Base-by-base conservation (phyloP, 768 basidiomycete species). In the Mycena crocata region DNA sequence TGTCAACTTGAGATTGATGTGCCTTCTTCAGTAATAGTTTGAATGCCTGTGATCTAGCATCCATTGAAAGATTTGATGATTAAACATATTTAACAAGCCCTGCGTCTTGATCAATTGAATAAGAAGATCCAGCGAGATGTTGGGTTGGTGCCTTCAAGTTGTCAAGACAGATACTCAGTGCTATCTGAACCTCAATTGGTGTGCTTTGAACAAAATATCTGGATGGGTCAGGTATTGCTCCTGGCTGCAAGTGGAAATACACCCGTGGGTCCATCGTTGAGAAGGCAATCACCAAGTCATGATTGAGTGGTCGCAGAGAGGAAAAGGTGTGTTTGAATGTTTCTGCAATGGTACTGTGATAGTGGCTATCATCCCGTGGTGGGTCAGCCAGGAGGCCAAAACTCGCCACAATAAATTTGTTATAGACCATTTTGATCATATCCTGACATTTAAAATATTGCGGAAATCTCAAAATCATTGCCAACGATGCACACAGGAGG, bases 391-490 rank as follows among this genome's bases (percentile, higher is more conserved):
- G 51, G 5, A 52, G 34, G n/a, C 51, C 21, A 7, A 52, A 19
- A 52, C 51, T 24, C 34, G 58, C 58, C 13, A 35, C 42, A 17
- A 60, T 24, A 49, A 60, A 39, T 35, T 35, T 60, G 24, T 48
- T 32, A 26, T 60, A 60, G 19, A 60, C 31, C 45, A 60, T 28
- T 31, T 48, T 30, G 32, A 48, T 45, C 35, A 60, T 64, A 13
- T 64, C 54, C 48, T 48, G 44, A 57, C 45, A 64, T 10, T 57
- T 54, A 30, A 64, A 64, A 39, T 64, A 21, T 64, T 64, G 54
- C 24, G 62, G 51, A 39, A 64, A 64, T 56, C 62, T 56, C 54
- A 64, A 57, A 55, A 64, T 17, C 44, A 34, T 64, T 57, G 62
- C 56, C 17, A 64, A 39, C 10, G 55, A 64, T 17, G 62, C 62